Evolutionary conservation across 2,329 filamentous ascomycete genomes (phyloP).

Genomic region (Zymoseptoria tritici): DNA sequence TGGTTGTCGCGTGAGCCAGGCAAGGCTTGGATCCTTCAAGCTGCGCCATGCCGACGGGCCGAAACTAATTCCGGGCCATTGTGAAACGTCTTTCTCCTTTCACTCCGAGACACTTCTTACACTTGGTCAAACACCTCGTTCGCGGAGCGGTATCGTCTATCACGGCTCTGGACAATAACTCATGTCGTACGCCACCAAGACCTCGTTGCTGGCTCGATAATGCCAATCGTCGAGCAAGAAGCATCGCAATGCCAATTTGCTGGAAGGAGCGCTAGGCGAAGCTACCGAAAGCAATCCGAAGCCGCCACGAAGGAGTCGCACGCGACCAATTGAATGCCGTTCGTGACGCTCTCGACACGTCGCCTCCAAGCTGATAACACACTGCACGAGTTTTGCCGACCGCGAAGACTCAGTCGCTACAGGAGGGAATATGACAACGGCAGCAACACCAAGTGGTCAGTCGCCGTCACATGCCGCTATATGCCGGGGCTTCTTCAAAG

Average conservation of each 20-base stretch:
- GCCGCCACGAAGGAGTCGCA: background rate
- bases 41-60: background rate
- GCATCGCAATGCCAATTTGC: background rate
- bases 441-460: too few relatives aligned
- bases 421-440: too few relatives aligned
- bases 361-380: too few relatives aligned
- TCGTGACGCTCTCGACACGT: background rate
- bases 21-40: background rate
- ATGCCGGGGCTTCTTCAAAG: too few relatives aligned
- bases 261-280: background rate
- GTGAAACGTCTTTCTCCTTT: background rate
- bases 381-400: too few relatives aligned
- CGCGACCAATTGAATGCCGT: background rate
- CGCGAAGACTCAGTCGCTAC: too few relatives aligned
- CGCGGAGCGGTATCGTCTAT: background rate
- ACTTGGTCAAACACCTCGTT: background rate
- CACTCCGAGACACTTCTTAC: background rate
- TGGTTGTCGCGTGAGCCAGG: background rate
- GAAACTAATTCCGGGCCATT: background rate
- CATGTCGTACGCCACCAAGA: background rate
- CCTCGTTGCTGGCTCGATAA: background rate
- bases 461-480: too few relatives aligned
- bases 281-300: background rate
- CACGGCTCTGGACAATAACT: background rate
- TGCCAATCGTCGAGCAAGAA: background rate